Percentiles rank a stretch among this genome's conserved stretches.
phyloP scores from a whole-genome alignment of 352 stramenopile genomes.

The Elongisporangium anandrum region DNA sequence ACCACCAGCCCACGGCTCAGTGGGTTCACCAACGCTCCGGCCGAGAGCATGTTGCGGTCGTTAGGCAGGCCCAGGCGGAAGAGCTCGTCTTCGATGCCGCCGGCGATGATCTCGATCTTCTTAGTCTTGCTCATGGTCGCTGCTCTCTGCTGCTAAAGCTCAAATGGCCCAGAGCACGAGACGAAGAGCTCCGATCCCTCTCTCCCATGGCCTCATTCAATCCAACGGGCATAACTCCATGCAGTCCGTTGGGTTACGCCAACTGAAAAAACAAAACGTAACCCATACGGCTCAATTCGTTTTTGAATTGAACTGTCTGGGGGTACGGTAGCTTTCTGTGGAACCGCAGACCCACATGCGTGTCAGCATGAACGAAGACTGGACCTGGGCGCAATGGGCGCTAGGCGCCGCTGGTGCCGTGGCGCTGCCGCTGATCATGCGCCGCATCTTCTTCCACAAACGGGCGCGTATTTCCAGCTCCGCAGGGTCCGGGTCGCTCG shows the following conservation, averaged over 20 bases:
- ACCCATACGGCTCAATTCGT: neutral
- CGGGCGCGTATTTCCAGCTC: conserved; percentile 22
- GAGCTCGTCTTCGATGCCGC: conserved; percentile 87
- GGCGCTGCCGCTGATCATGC: conserved; percentile 45
- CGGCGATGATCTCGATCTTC: conserved; percentile 62
- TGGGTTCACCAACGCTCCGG: conserved; percentile 66
- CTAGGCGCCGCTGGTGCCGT: conserved; percentile 25
- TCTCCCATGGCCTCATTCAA: too few relatives aligned
- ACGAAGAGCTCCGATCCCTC: too few relatives aligned
- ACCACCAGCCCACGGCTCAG: conserved; percentile 67
- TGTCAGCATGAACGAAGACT: conserved; percentile 7
- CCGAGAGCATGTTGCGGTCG: conserved; percentile 89
- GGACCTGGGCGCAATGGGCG: conserved; percentile 34
- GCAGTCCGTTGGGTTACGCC: neutral
- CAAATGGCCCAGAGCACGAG: conserved; percentile 2
- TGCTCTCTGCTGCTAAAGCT: conserved; percentile 9
- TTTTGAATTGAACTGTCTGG: neutral
- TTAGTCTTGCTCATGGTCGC: conserved; percentile 2
- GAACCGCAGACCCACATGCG: neutral
- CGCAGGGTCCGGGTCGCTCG: conserved; percentile 31
- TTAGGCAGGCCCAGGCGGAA: conserved; percentile 80
- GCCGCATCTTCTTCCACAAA: conserved; percentile 46
- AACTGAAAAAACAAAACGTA: neutral
- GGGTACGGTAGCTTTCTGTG: neutral
- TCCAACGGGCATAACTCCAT: too few relatives aligned